A percentile compares a stretch with the other conserved stretches of the same genome.
Conservation (phyloP, 768 basidiomycete species). For the Boletus pseudopeckii region DNA sequence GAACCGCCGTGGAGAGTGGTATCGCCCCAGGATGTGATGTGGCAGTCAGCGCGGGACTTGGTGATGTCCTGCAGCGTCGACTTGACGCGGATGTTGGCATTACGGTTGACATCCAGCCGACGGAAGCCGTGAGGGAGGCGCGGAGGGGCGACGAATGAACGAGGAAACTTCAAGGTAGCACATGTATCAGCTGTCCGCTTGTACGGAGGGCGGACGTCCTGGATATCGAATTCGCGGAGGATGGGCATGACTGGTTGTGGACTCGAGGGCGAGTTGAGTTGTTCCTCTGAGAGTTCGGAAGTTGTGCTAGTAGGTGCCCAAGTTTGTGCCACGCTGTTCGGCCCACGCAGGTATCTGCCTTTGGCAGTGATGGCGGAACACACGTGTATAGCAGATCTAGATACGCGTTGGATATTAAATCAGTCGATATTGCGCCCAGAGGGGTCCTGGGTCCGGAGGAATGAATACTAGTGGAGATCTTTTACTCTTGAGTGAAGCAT, state of each 20-base stretch:
- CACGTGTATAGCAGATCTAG: no score
- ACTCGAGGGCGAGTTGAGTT: neutral
- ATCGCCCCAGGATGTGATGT: conserved; percentile 1
- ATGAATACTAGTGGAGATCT: no score
- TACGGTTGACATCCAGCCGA: neutral
- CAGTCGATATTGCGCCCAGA: no score
- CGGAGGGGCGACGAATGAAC: conserved; percentile 12
- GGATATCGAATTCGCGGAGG: conserved; percentile 14
- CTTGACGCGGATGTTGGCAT: conserved; percentile 9
- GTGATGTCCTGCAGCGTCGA: conserved; percentile 6
- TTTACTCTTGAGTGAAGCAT: no score
- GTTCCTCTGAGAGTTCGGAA: no score
- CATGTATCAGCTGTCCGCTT: conserved; percentile 3
- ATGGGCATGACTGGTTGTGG: conserved; percentile 7
- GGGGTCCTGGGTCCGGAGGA: no score
- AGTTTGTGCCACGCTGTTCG: no score
- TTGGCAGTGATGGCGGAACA: no score
- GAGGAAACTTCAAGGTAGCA: conserved; percentile 9
- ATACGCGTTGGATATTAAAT: no score
- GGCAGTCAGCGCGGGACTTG: conserved; percentile 2
- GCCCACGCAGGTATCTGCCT: no score
- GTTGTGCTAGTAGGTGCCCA: no score
- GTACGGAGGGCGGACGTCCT: neutral
- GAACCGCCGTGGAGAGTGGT: neutral
- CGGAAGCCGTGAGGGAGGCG: conserved; percentile 17